These are phyloP conservation scores for Porcisia deanei DNA, from an alignment of 208 protist genomes.

Conservation along the genomic window DNA sequence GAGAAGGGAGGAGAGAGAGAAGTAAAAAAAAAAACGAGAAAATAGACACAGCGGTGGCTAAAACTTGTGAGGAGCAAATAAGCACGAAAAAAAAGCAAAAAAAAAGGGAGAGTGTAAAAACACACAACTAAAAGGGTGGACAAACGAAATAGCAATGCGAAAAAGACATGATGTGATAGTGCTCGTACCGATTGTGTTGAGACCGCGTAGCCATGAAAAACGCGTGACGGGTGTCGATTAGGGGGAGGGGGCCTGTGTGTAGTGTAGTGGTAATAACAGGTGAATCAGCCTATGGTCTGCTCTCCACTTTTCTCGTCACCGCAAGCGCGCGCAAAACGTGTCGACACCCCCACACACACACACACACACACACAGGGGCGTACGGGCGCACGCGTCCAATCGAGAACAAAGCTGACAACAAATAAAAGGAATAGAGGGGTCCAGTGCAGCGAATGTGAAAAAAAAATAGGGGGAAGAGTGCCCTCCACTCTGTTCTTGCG, in stretches of 20 bases:
- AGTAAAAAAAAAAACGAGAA: slow-evolving; percentile 7
- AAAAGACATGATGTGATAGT: not conserved
- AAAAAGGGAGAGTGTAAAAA: too few species aligned
- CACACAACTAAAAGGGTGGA: too few species aligned
- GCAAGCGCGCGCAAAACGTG: not conserved
- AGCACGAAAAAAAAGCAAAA: too few species aligned
- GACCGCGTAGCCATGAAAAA: not conserved
- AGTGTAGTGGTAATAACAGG: not conserved
- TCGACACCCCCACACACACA: too few species aligned
- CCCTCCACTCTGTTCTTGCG: not conserved
- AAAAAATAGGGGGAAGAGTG: not conserved
- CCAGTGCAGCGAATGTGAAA: not conserved
- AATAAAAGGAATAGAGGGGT: not conserved
- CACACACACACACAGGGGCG: not conserved
- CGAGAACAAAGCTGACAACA: not conserved
- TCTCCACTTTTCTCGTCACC: not conserved
- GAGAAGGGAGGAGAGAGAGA: not conserved
- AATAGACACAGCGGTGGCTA: not conserved
- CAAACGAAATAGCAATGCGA: too few species aligned
- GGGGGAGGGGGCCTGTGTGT: not conserved
- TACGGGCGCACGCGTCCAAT: not conserved
- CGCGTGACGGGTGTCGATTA: not conserved
- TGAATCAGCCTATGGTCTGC: not conserved
- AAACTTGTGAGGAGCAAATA: too few species aligned
- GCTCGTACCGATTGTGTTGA: not conserved